Conservation (phyloP, 768 basidiomycete genomes). For the Pleurotus giganteus region DNA sequence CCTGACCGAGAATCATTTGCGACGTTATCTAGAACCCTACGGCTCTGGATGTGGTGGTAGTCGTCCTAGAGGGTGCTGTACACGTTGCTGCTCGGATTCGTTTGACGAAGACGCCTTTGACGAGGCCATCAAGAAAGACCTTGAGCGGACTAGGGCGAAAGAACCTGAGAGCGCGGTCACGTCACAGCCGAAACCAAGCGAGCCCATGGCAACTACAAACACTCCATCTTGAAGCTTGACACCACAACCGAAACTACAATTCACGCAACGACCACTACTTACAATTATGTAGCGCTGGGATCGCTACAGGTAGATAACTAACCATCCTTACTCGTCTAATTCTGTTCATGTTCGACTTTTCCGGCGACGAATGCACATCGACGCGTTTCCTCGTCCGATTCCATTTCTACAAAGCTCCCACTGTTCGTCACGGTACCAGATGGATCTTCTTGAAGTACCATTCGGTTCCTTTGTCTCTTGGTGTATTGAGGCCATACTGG, state of each 20-base stretch:
- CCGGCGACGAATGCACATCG: conserved; percentile 37
- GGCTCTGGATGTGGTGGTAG: conserved; percentile 30
- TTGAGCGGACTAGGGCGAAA: conserved; percentile 17
- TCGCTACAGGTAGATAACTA: no score
- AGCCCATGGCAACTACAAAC: neutral
- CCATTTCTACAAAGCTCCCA: conserved; percentile 33
- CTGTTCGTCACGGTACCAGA: conserved; percentile 23
- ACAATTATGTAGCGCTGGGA: no score
- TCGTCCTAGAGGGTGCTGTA: conserved; percentile 41
- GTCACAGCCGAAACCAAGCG: conserved; percentile 20
- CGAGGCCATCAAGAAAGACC: conserved; percentile 32
- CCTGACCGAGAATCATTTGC: no score
- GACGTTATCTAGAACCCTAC: conserved; percentile 22
- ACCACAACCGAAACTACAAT: no score
- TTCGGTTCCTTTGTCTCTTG: conserved; percentile 27
- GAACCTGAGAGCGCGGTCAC: neutral
- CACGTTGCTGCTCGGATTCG: conserved; percentile 38
- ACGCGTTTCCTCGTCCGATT: conserved; percentile 33
- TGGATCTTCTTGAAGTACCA: conserved; percentile 38
- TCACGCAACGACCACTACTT: no score
- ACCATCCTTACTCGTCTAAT: conserved; percentile 18
- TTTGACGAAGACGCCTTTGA: conserved; percentile 48
- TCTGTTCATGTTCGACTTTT: conserved; percentile 30
- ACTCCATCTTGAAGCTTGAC: no score
- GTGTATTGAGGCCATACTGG: conserved; percentile 48